Evolutionary conservation across 805 yeast genomes (phyloP).

Genomic region (Ogataea nonfermentans): DNA sequence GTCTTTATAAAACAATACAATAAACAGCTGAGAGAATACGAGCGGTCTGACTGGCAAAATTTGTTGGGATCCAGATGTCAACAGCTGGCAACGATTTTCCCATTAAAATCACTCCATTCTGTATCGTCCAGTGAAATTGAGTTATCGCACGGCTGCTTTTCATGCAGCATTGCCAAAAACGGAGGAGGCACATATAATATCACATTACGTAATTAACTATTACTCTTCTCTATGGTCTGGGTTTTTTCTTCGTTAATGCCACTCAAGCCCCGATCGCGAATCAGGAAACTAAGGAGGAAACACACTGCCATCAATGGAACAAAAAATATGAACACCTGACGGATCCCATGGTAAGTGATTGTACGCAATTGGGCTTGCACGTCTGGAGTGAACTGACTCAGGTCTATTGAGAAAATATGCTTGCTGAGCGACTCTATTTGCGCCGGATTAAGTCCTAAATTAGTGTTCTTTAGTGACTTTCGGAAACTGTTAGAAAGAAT

Average conservation of each 20-base stretch:
- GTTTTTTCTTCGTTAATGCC: not conserved
- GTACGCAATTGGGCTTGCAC: constrained; percentile 25
- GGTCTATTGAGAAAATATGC: constrained; percentile 34
- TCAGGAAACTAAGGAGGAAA: constrained; percentile 31
- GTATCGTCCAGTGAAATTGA: too few relatives aligned
- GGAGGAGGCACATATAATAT: too few relatives aligned
- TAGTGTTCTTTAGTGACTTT: constrained; percentile 9
- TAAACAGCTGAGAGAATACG: not conserved
- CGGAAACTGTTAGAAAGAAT: constrained; percentile 30
- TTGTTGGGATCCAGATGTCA: too few relatives aligned
- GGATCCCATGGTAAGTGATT: constrained; percentile 34
- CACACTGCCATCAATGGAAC: constrained; percentile 39
- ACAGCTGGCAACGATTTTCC: too few relatives aligned
- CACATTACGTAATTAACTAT: too few relatives aligned
- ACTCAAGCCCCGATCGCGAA: constrained; percentile 40
- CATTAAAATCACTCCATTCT: too few relatives aligned
- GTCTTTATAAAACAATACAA: not conserved
- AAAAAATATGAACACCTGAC: constrained; percentile 34
- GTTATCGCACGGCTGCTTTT: too few relatives aligned
- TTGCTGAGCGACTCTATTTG: constrained; percentile 24
- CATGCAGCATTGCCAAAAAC: too few relatives aligned
- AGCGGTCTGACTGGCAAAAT: not conserved
- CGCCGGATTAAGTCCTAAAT: constrained; percentile 11
- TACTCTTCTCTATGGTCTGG: not conserved
- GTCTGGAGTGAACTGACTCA: constrained; percentile 21